A percentile compares a stretch with the other conserved stretches of the same genome.
Conservation (phyloP, 2,329 filamentous ascomycete species). For the Lecanicillium sp. region DNA sequence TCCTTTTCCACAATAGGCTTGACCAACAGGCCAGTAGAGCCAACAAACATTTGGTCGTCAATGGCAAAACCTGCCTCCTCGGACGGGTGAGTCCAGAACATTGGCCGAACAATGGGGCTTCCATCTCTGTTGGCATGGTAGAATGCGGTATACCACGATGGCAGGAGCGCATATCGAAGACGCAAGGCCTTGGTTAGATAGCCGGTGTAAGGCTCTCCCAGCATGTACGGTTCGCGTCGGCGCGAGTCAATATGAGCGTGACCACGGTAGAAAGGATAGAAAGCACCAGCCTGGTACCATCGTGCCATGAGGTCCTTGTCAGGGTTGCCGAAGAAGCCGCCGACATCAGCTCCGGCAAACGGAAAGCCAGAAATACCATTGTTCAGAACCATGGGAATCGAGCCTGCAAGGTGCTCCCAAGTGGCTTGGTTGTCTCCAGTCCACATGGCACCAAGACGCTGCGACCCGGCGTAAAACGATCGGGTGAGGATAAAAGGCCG, state of each 20-base stretch:
- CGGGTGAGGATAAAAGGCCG: slow-evolving; percentile 91
- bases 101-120: slow-evolving; percentile 79
- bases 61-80: slow-evolving; percentile 82
- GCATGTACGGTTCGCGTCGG: slow-evolving; percentile 85
- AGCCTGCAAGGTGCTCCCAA: slow-evolving; percentile 84
- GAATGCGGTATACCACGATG: slow-evolving; percentile 96
- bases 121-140: slow-evolving; percentile 77
- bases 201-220: slow-evolving; percentile 72
- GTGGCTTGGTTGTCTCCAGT: slow-evolving; percentile 94
- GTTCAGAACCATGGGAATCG: slow-evolving; percentile 87
- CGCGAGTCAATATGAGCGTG: slow-evolving; percentile 96
- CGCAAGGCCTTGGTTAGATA: slow-evolving; percentile 85
- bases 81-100: slow-evolving; percentile 84
- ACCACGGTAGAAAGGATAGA: slow-evolving; percentile 96
- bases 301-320: slow-evolving; percentile 83
- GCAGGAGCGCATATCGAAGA: slow-evolving; percentile 80
- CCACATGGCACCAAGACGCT: slow-evolving; percentile 93
- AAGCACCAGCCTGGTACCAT: slow-evolving; percentile 95
- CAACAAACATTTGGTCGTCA: slow-evolving; percentile 91
- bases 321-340: slow-evolving; percentile 96
- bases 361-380: slow-evolving; percentile 90
- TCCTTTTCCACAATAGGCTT: slow-evolving; percentile 83
- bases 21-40: slow-evolving; percentile 78
- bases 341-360: slow-evolving; percentile 91
- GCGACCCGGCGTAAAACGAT: slow-evolving; percentile 84